Evolutionary conservation across 805 yeast species (phyloP).

Genomic region (Candida awuae): DNA sequence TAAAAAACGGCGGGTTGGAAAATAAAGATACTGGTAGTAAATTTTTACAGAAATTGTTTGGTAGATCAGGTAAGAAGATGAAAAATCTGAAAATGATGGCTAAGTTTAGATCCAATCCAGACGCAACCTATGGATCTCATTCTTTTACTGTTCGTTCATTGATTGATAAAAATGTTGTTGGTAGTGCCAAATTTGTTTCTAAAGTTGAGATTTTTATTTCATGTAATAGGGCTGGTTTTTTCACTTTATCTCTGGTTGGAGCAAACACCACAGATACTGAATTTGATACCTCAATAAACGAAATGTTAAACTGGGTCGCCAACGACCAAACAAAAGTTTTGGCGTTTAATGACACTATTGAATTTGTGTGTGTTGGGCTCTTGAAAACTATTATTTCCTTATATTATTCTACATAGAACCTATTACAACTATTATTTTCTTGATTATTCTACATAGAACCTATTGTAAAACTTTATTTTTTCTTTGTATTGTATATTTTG

Average conservation of each 20-base stretch:
- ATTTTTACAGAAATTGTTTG: conserved; percentile 35
- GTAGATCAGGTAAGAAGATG: conserved; percentile 7
- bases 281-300: conserved; percentile 52
- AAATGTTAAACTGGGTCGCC: conserved; percentile 64
- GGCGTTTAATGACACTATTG: conserved; percentile 59
- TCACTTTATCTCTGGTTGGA: conserved; percentile 51
- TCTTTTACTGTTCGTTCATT: conserved; percentile 3
- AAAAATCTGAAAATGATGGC: not conserved
- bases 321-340: conserved; percentile 48
- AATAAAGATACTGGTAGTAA: conserved; percentile 22
- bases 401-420: not conserved
- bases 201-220: conserved; percentile 68
- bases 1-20: conserved; percentile 29
- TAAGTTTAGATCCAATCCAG: not conserved
- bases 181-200: conserved; percentile 30
- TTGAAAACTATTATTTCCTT: not conserved
- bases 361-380: conserved; percentile 5
- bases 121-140: conserved; percentile 1
- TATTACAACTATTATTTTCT: not conserved
- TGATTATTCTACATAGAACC: not conserved
- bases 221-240: conserved; percentile 65
- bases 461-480: no score
- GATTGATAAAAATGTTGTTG: conserved; percentile 9
- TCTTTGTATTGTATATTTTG: no score
- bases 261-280: conserved; percentile 29